phyloP scores from a whole-genome alignment of 2,329 filamentous ascomycete genomes.

The Pestalotiopsis sp. region DNA sequence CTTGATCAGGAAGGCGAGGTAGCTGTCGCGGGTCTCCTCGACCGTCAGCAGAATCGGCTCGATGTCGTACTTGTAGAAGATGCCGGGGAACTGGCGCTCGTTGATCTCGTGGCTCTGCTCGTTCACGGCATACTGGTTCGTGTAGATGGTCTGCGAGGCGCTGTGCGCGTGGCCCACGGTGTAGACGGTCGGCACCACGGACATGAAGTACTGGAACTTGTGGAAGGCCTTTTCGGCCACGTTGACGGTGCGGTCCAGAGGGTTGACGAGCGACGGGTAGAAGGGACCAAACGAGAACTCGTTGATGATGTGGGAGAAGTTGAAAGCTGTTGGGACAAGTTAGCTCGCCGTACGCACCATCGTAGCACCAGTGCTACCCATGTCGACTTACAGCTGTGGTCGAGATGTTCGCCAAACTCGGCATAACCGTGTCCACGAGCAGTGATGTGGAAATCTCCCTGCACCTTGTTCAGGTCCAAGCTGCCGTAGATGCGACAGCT shows the following conservation, averaged over 20 bases:
- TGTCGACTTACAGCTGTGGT: conserved; percentile 70
- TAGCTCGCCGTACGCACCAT: conserved; percentile 15
- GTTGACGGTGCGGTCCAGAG: conserved; percentile 88
- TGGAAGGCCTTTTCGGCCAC: conserved; percentile 77
- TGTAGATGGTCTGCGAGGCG: conserved; percentile 68
- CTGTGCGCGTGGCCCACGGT: conserved; percentile 55
- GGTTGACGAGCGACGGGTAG: conserved; percentile 91
- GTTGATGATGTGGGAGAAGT: conserved; percentile 96
- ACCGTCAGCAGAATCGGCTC: conserved; percentile 91
- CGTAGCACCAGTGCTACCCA: not conserved
- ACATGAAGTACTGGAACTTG: conserved; percentile 98
- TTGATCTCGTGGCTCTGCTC: conserved; percentile 76
- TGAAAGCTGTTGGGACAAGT: conserved; percentile 68
- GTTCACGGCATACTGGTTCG: conserved; percentile 97
- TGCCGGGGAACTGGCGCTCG: conserved; percentile 77
- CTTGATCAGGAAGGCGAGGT: conserved; percentile 77
- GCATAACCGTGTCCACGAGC: conserved; percentile 93
- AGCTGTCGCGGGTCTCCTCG: conserved; percentile 75
- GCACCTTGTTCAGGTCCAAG: conserved; percentile 92
- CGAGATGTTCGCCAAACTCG: conserved; percentile 77
- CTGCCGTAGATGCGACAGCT: conserved; percentile 90
- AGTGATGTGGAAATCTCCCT: conserved; percentile 97
- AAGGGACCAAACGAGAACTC: conserved; percentile 97
- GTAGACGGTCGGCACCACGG: conserved; percentile 92
- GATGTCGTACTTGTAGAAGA: conserved; percentile 99